A percentile compares a stretch with the other conserved stretches of the same genome.
Evolutionary conservation across 2,329 filamentous ascomycete genomes (phyloP).

Genomic region (Phaeoacremonium minimum): DNA sequence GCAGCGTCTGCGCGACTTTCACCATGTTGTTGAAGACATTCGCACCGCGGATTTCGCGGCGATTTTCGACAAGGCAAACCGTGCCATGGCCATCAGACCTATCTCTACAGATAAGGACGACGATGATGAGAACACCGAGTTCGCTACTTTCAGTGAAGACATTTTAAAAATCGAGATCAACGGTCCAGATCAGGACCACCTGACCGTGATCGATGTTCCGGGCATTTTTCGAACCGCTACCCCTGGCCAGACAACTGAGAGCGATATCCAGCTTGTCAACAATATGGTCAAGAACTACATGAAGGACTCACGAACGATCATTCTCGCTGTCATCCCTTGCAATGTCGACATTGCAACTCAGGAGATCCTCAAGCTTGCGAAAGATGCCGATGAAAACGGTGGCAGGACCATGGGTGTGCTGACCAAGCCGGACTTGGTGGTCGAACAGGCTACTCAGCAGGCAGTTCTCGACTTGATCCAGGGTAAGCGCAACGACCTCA

Average conservation of each 20-base stretch:
- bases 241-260: conserved; percentile 34
- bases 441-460: conserved; percentile 30
- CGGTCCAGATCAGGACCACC: conserved; percentile 37
- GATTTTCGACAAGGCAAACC: conserved; percentile 38
- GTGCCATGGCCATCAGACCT: conserved; percentile 36
- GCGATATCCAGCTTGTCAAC: conserved; percentile 38
- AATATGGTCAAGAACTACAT: conserved; percentile 45
- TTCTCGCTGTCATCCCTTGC: conserved; percentile 37
- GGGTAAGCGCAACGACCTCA: conserved; percentile 33
- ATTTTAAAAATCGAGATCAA: conserved; percentile 38
- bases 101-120: conserved; percentile 2
- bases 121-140: conserved; percentile 3
- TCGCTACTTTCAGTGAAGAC: conserved; percentile 39
- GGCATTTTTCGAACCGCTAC: conserved; percentile 43
- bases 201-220: conserved; percentile 51
- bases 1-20: conserved; percentile 20
- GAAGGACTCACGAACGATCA: conserved; percentile 39
- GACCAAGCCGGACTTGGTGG: conserved; percentile 56
- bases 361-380: conserved; percentile 30
- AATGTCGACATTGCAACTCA: conserved; percentile 33
- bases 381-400: conserved; percentile 31
- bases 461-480: conserved; percentile 34
- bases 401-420: conserved; percentile 41
- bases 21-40: conserved; percentile 24
- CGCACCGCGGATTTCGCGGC: conserved; percentile 27